Evolutionary conservation across 495 filamentous ascomycete genomes (phyloP).

Genomic region (Neurospora sp.): DNA sequence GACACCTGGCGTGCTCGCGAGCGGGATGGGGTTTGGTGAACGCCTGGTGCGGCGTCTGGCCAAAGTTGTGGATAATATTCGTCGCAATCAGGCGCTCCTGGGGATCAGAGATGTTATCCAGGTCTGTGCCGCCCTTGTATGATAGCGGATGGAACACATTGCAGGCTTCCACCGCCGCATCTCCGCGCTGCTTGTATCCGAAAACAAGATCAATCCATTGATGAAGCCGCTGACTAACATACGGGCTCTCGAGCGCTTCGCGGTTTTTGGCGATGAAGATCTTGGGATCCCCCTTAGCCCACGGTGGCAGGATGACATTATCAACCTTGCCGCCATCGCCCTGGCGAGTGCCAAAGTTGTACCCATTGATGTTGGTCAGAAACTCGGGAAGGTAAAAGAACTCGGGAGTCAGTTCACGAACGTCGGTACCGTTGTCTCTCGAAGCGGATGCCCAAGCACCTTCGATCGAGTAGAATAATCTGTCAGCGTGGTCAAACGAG

Average conservation of each 20-base stretch:
- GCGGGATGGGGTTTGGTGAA: slow-evolving; percentile 71
- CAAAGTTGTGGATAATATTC: slow-evolving; percentile 96
- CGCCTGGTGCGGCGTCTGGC: slow-evolving; percentile 91
- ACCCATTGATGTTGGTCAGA: slow-evolving; percentile 79
- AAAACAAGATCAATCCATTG: slow-evolving; percentile 96
- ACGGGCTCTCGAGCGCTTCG: slow-evolving; percentile 87
- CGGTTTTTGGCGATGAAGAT: slow-evolving; percentile 92
- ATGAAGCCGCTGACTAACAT: slow-evolving; percentile 83
- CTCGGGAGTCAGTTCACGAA: slow-evolving; percentile 87
- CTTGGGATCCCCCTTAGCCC: slow-evolving; percentile 94
- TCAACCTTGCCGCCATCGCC: slow-evolving; percentile 69
- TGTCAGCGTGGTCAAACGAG: slow-evolving; percentile 91
- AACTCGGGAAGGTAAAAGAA: slow-evolving; percentile 97
- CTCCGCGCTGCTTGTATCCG: slow-evolving; percentile 88
- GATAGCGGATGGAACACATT: slow-evolving; percentile 96
- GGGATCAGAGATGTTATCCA: slow-evolving; percentile 84
- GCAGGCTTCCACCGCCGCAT: slow-evolving; percentile 79
- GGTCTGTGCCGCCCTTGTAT: slow-evolving; percentile 85
- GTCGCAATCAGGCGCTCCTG: slow-evolving; percentile 78
- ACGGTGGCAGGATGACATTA: slow-evolving; percentile 77
- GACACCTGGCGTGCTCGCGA: slow-evolving; percentile 55
- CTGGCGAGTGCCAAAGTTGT: slow-evolving; percentile 84
- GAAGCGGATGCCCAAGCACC: slow-evolving; percentile 90
- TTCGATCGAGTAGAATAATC: slow-evolving; percentile 87
- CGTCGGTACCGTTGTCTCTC: slow-evolving; percentile 80